Evolutionary conservation across 371 early-diverging fungal genomes (phyloP), one percentile per base, ranked within the genome.

Genomic region (Syncephalis plumigaleata): DNA sequence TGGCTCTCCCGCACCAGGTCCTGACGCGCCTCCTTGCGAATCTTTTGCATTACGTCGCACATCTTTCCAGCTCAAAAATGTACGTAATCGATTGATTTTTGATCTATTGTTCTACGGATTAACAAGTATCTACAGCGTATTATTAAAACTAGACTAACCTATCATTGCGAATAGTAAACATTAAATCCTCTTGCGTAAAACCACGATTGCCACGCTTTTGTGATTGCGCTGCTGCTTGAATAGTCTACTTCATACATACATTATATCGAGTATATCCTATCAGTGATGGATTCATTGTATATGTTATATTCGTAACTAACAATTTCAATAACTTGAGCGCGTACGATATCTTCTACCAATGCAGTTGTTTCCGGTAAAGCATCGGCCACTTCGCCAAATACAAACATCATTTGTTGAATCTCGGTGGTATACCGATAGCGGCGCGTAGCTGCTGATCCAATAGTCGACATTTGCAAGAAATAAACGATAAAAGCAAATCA

Each of bases 371-470:
- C 94, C 4, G 73, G 75, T 38, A 84, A 65, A 22, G 94, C 88
- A 62, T 91, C 91, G 2, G 77, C 62, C 24, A 91, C 84, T 55
- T 96, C 95, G 24, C 95, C 97, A 71, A 87, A 90, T 26, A 92
- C 93, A 68, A 84, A 96, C 94, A 96, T 94, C 96, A 95, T 95
- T 74, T 92, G 88, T 56, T 81, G 81, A 55, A 91, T 90, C 59
- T 90, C 90, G 25, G 69, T 71, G 11, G 61, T 59, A 58, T 80
- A 81, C 48, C 67, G 54, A 51, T 67, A 64, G 37, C 60, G 31
- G 11, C 31, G 47, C 54, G 26, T 50, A 9, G 15, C 21, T 5
- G 39, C 22, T 39, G 18, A 9, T 17, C 3, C 36, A n/a, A 37
- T 37, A 31, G 31, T 31, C 11, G 31, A 31, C 31, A 31, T 31